Evolutionary conservation across 345 rosid genomes (phyloP), one percentile per base, ranked within the genome.

Genomic region (Stellera chamaejasme): DNA sequence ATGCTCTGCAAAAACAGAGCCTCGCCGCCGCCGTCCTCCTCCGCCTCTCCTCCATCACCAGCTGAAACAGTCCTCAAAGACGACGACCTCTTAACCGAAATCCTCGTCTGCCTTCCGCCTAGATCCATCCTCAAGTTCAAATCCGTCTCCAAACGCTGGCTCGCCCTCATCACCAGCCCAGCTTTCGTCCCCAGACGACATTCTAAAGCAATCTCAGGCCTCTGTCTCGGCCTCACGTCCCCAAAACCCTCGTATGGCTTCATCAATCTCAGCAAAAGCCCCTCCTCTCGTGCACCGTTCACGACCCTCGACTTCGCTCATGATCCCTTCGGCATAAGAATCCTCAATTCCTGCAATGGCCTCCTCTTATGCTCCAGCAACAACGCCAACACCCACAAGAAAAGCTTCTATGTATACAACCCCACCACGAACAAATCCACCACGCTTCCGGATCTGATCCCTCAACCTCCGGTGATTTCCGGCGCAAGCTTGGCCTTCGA

Each of bases 311-410:
- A 66, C 16, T 70, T 72, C 10, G 44, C 45, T 25, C 70, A 72
- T 53, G 56, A 71, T 41, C 42, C 69, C 3, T 49, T 65, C 0
- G 63, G 49, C 1, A 74, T 80, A 49, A 27, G 48, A 42, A 59
- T 79, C 48, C n/a, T 64, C 12, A 72, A 77, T 16, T 84, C 83
- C 39, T 77, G 83, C 65, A 77, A 77, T 55, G 83, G 84, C 10
- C 75, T 79, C 42, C 62, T 81, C 12, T 58, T 84, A n/a, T 77
- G 84, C 61, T 47, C 25, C 52, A 69, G 69, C 57, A 39, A 58
- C 64, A 48, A 55, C 28, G 11, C 16, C 10, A 43, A 51, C 28
- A 49, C 6, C 11, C n/a, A 11, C 1, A 23, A 41, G 42, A 13
- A 15, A n/a, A 44, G 48, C 19, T 73, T 69, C 62, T 75, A 70